phyloP scores from a whole-genome alignment of 78 protist species.

The Cavenderia fasciculata region DNA sequence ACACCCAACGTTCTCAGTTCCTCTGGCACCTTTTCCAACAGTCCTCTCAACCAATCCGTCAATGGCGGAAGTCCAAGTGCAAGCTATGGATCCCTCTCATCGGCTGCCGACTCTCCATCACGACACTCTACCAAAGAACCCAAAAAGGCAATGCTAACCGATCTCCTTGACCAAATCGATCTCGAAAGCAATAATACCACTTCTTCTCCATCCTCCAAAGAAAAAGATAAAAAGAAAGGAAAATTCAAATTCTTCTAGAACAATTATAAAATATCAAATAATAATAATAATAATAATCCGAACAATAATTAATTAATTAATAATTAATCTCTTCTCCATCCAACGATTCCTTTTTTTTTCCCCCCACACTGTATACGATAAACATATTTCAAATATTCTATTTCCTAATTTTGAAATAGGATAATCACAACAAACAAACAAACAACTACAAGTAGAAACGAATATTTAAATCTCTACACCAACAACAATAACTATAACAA shows the following conservation, averaged over 20 bases:
- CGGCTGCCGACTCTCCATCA: neutral
- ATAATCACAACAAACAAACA: too few relatives aligned
- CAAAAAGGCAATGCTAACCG: constrained; percentile 62
- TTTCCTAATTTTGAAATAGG: too few relatives aligned
- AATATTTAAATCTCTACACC: too few relatives aligned
- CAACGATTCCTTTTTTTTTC: too few relatives aligned
- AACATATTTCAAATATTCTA: too few relatives aligned
- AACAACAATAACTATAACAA: too few relatives aligned
- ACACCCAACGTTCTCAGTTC: neutral
- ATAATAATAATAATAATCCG: too few relatives aligned
- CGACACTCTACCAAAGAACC: neutral
- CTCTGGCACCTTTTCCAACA: constrained; percentile 7
- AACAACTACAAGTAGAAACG: too few relatives aligned
- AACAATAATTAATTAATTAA: too few relatives aligned
- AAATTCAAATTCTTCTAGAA: constrained; percentile 68
- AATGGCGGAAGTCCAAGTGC: neutral
- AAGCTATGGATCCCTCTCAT: neutral
- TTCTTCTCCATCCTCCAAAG: neutral
- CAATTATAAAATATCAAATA: too few relatives aligned
- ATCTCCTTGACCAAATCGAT: constrained; percentile 72
- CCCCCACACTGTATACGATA: too few relatives aligned
- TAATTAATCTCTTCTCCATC: too few relatives aligned
- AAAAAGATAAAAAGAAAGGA: constrained; percentile 36
- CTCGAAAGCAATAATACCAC: constrained; percentile 1
- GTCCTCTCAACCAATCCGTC: constrained; percentile 1